These are phyloP conservation scores for Pyronema domesticum DNA, from an alignment of 495 filamentous ascomycete species.

Conservation along the genomic window DNA sequence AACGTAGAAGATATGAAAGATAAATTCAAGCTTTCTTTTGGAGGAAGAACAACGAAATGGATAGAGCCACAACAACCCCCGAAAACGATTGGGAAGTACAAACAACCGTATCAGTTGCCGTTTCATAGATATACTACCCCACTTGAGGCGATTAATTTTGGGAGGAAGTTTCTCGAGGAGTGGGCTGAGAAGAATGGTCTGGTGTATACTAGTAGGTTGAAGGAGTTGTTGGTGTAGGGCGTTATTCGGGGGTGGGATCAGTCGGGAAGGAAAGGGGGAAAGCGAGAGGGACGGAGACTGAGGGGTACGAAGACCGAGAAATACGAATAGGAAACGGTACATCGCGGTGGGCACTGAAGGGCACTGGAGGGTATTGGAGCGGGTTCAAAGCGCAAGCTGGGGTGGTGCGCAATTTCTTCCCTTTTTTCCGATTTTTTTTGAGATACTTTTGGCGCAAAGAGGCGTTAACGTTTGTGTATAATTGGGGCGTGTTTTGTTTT, in stretches of 20 bases:
- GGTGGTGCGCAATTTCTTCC: too few relatives aligned
- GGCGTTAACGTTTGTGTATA: too few relatives aligned
- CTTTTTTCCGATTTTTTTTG: too few relatives aligned
- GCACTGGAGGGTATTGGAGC: too few relatives aligned
- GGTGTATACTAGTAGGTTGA: conserved; percentile 14
- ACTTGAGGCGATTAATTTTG: conserved; percentile 23
- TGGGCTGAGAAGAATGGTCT: conserved; percentile 17
- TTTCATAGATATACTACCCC: conserved; percentile 21
- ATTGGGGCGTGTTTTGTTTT: neutral
- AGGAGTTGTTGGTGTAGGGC: neutral
- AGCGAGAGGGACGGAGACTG: too few relatives aligned
- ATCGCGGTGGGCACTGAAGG: too few relatives aligned
- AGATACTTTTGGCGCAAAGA: too few relatives aligned
- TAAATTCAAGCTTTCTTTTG: conserved; percentile 16
- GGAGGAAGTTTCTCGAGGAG: conserved; percentile 16
- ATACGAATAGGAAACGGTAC: too few relatives aligned
- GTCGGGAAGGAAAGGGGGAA: too few relatives aligned
- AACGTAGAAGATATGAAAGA: conserved; percentile 16
- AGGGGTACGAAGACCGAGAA: too few relatives aligned
- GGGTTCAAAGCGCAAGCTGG: too few relatives aligned
- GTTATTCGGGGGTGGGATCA: too few relatives aligned
- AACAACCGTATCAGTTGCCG: conserved; percentile 15
- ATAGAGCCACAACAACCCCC: conserved; percentile 10
- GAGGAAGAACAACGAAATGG: conserved; percentile 9
- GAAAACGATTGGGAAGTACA: conserved; percentile 15